These are phyloP conservation scores for Boletus fagicola DNA, from an alignment of 768 basidiomycete species.

Conservation along the genomic window DNA sequence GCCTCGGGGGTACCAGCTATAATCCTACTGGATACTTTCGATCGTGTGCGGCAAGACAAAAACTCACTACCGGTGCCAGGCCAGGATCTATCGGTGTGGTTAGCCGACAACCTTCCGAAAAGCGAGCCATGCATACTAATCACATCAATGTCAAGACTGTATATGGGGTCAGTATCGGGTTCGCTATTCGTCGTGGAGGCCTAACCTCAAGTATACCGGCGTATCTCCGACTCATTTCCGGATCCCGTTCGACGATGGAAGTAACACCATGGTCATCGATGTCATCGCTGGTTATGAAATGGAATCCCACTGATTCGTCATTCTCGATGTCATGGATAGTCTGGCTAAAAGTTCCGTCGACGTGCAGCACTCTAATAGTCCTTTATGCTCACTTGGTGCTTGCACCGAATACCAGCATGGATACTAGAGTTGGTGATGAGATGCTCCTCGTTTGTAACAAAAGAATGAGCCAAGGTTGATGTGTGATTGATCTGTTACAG, in stretches of 20 bases:
- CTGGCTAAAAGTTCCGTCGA: constrained; percentile 9
- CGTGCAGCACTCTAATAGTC: background rate
- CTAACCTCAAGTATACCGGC: constrained; percentile 70
- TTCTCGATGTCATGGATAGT: constrained; percentile 45
- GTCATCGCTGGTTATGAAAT: constrained; percentile 76
- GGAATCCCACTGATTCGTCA: constrained; percentile 73
- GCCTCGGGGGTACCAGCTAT: constrained; percentile 81
- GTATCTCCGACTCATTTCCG: constrained; percentile 66
- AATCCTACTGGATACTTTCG: background rate
- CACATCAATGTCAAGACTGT: constrained; percentile 78
- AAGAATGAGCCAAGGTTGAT: constrained; percentile 89
- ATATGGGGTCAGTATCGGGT: background rate
- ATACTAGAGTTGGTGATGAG: constrained; percentile 71
- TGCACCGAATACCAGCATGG: constrained; percentile 85
- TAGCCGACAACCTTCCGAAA: background rate
- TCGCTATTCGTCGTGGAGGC: background rate
- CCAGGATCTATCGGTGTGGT: constrained; percentile 55
- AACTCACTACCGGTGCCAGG: constrained; percentile 70
- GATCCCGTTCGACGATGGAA: constrained; percentile 67
- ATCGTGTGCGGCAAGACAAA: background rate
- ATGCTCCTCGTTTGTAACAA: constrained; percentile 73
- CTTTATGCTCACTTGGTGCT: constrained; percentile 49
- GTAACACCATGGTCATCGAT: constrained; percentile 76
- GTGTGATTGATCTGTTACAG: constrained; percentile 54
- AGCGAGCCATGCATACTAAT: constrained; percentile 46